These are phyloP conservation scores for Apophysomyces trapeziformis DNA, from an alignment of 371 early-diverging fungal genomes.

Conservation along the genomic window DNA sequence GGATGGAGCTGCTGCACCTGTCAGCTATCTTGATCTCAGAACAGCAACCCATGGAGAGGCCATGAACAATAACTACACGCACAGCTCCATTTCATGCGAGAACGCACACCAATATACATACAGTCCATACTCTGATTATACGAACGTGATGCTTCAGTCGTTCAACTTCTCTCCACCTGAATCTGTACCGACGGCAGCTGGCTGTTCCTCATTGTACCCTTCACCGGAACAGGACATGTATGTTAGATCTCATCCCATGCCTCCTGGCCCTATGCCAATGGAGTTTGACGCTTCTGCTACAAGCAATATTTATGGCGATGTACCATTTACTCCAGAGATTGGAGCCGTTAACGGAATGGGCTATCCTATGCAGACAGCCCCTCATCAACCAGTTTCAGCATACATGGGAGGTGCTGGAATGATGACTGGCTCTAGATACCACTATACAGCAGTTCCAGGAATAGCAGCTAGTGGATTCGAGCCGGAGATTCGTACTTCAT, in stretches of 20 bases:
- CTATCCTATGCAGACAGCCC: not conserved
- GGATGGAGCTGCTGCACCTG: not conserved
- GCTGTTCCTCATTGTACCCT: not conserved
- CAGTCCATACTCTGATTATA: conserved; percentile 1
- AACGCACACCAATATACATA: conserved; percentile 1
- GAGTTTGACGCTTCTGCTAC: conserved; percentile 8
- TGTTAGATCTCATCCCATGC: conserved; percentile 24
- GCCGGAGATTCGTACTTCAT: conserved; percentile 38
- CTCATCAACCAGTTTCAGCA: not conserved
- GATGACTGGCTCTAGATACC: conserved; percentile 38
- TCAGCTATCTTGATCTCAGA: not conserved
- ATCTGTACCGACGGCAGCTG: conserved; percentile 3
- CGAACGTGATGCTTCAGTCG: conserved; percentile 23
- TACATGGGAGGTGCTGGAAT: not conserved
- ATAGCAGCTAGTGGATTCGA: conserved; percentile 29
- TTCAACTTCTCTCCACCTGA: conserved; percentile 9
- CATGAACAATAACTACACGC: not conserved
- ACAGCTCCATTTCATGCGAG: not conserved
- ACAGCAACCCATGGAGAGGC: not conserved
- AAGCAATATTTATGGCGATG: not conserved
- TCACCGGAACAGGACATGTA: conserved; percentile 26
- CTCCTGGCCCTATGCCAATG: conserved; percentile 2
- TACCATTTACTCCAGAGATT: not conserved
- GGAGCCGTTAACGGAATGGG: not conserved
- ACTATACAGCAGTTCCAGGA: conserved; percentile 37